These are phyloP conservation scores for Mycena maculata DNA, from an alignment of 768 basidiomycete species.

Conservation along the genomic window DNA sequence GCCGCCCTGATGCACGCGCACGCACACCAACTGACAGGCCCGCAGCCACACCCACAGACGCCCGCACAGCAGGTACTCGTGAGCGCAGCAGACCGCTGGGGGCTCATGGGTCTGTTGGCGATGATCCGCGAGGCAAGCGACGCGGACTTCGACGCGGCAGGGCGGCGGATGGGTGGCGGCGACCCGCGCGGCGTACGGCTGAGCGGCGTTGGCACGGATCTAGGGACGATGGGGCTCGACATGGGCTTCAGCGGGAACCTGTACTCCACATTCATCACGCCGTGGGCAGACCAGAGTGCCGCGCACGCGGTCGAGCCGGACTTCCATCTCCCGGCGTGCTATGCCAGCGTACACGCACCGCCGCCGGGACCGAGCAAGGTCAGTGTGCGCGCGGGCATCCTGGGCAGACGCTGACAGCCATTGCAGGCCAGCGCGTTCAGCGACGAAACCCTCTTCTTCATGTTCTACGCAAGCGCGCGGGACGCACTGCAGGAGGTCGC, in stretches of 20 bases:
- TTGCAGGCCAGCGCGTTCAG: conserved; percentile 76
- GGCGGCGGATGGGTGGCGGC: conserved; percentile 13
- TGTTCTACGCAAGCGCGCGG: conserved; percentile 95
- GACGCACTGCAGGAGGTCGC: conserved; percentile 95
- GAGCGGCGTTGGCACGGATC: conserved; percentile 89
- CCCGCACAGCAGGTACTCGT: conserved; percentile 94
- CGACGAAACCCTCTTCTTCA: conserved; percentile 97
- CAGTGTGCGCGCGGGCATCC: conserved; percentile 54
- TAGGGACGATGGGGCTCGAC: conserved; percentile 93
- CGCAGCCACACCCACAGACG: conserved; percentile 64
- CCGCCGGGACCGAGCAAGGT: conserved; percentile 86
- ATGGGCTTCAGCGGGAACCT: conserved; percentile 87
- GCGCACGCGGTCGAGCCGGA: conserved; percentile 91
- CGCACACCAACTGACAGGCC: conserved; percentile 4
- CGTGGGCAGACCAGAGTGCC: conserved; percentile 93
- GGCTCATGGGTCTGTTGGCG: conserved; percentile 84
- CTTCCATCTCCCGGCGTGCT: conserved; percentile 90
- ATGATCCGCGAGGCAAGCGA: conserved; percentile 88
- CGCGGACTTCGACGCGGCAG: conserved; percentile 67
- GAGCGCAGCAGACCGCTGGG: conserved; percentile 96
- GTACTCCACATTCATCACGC: conserved; percentile 94
- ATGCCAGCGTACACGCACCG: conserved; percentile 87
- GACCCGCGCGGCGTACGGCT: conserved; percentile 50
- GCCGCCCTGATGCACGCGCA: conserved; percentile 43
- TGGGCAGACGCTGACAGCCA: background rate